Conservation (phyloP, 2,329 filamentous ascomycete species). For the Colletotrichum salicis region DNA sequence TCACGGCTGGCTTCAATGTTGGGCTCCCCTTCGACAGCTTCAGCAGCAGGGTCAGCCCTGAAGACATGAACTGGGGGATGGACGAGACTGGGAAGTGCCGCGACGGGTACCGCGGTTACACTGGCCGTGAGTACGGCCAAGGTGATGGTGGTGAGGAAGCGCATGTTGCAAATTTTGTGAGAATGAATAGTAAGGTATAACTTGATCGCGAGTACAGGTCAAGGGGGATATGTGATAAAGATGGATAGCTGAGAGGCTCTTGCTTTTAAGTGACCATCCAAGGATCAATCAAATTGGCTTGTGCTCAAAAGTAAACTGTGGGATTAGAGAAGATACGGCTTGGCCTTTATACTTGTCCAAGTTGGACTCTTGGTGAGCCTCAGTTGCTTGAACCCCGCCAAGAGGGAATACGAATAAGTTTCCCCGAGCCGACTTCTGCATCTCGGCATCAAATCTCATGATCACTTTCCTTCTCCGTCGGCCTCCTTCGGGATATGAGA, state of each 20-base stretch:
- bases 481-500: neutral
- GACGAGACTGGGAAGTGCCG: neutral
- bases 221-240: neutral
- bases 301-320: neutral
- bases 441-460: neutral
- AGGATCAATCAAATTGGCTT: neutral
- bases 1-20: neutral
- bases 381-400: too few relatives aligned
- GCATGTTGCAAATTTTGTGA: neutral
- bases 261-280: neutral
- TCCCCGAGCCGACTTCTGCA: neutral
- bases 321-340: neutral
- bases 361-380: too few relatives aligned
- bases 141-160: neutral
- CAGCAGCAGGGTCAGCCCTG: neutral
- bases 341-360: neutral
- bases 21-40: neutral
- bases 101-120: neutral
- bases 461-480: neutral
- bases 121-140: neutral
- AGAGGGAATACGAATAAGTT: neutral
- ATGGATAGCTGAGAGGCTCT: neutral
- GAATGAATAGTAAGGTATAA: neutral
- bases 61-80: neutral
- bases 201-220: neutral